Conservation (phyloP, 345 rosid genomes). For the Abelmoschus esculentus region DNA sequence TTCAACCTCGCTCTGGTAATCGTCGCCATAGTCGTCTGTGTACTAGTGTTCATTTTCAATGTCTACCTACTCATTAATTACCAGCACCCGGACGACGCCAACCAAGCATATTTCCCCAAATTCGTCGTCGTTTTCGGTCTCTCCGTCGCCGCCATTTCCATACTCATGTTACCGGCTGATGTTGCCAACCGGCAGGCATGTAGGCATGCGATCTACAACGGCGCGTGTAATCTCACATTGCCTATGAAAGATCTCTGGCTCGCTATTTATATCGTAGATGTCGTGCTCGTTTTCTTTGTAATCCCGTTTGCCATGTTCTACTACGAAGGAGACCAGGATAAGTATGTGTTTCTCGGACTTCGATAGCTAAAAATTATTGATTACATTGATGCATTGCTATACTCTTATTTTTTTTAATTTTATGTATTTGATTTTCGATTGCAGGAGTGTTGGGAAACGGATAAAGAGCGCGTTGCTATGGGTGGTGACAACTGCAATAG, state of each 20-base stretch:
- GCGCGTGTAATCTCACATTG: conserved; percentile 85
- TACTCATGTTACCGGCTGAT: conserved; percentile 96
- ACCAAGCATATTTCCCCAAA: conserved; percentile 98
- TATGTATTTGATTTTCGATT: background rate
- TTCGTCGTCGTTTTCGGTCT: conserved; percentile 92
- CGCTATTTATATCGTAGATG: conserved; percentile 71
- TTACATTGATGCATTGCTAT: background rate
- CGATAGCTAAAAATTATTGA: background rate
- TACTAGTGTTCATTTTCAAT: conserved; percentile 79
- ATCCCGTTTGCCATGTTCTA: conserved; percentile 97
- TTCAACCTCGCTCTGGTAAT: conserved; percentile 98
- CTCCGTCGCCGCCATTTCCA: conserved; percentile 77
- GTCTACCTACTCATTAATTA: conserved; percentile 93
- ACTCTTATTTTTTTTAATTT: background rate
- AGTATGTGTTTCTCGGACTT: conserved; percentile 42
- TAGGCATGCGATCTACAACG: conserved; percentile 78
- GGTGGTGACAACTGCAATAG: conserved; percentile 75
- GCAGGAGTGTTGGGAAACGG: conserved; percentile 80
- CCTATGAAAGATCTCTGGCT: conserved; percentile 99
- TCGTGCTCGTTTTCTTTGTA: conserved; percentile 82
- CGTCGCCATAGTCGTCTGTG: conserved; percentile 85
- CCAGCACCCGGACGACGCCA: conserved; percentile 98
- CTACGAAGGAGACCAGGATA: conserved; percentile 99
- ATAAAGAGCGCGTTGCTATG: conserved; percentile 72
- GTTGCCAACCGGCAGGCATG: conserved; percentile 99